Evolutionary conservation across 306 rosid genomes (phyloP), one percentile per base, ranked within the genome.

Genomic region (Mimosa pudica): DNA sequence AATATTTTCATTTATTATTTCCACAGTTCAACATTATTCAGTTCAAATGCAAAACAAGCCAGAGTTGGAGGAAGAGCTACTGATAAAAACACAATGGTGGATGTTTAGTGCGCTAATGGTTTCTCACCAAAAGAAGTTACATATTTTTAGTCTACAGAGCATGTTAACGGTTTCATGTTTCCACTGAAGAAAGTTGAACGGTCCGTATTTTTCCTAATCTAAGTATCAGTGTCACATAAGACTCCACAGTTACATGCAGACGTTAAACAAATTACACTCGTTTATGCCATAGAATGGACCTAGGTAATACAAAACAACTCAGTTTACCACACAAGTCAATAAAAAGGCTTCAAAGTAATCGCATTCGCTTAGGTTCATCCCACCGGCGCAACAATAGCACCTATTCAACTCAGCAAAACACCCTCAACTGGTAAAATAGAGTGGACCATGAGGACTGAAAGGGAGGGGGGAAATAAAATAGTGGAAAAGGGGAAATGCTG

Each of bases 101-200:
- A 63, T 35, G 60, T 33, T 49, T 70, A 58, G 55, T 10, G 18
- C 8, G 24, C 51, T 52, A 13, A 67, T 35, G n/a, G 9, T 74
- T 52, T 69, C 55, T 58, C 30, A 41, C 60, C 42, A 62, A 49
- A 70, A 69, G 48, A 41, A 81, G 60, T 67, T 2, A 14, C 62
- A 9, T 30, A 6, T 35, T 81, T 63, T 41, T 7, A 10, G 3
- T 36, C 45, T 36, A 62, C 33, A 66, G 18, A 33, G 66, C 11
- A 70, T 69, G 73, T 58, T 32, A 69, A 7, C 5, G 33, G 62
- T 7, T n/a, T 10, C 73, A 33, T 64, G 65, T 13, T 57, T 8
- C 36, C 65, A 60, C 32, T 12, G 13, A 8, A 20, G 10, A 69
- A 24, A 36, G 18, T 35, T 7, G 33, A 2, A 1, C 67, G 58